Percentiles rank a stretch among this genome's conserved stretches.
Evolutionary conservation across 2,329 filamentous ascomycete genomes (phyloP).

Genomic region (Curvularia sp.): DNA sequence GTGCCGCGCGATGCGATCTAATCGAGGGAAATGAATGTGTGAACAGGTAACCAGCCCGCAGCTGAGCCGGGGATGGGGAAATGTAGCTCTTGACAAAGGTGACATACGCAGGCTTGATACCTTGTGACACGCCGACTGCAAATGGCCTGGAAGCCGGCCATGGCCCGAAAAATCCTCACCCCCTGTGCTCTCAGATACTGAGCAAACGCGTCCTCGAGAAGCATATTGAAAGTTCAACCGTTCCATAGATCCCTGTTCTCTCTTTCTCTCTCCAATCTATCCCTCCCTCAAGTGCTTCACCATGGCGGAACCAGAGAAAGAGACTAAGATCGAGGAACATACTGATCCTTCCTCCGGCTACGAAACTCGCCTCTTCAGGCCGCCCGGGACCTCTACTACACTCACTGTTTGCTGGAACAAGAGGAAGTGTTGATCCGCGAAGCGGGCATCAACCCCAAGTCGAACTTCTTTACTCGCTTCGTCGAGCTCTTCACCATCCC

Average conservation of each 20-base stretch:
- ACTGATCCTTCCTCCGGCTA: constrained; percentile 49
- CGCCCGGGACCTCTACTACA: constrained; percentile 55
- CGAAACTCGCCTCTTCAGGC: constrained; percentile 53
- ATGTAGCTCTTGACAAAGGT: neutral
- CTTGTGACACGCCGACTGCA: neutral
- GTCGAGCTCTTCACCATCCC: constrained; percentile 72
- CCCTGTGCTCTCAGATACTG: neutral
- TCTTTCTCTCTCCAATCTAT: neutral
- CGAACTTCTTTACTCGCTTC: constrained; percentile 53
- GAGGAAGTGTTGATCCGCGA: constrained; percentile 46
- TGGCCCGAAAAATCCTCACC: neutral
- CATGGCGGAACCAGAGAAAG: constrained; percentile 27
- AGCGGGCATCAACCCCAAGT: constrained; percentile 42
- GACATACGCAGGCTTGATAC: neutral
- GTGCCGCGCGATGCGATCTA: constrained; percentile 8
- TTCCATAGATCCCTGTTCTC: neutral
- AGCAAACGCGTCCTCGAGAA: neutral
- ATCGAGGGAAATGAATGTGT: neutral
- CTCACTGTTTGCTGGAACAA: constrained; percentile 48
- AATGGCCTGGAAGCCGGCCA: neutral
- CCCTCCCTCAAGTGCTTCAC: neutral
- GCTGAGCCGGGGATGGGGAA: neutral
- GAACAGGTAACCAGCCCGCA: neutral
- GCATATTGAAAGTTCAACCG: neutral
- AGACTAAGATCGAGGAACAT: constrained; percentile 43